These are phyloP conservation scores for Cyberlindnera meyerae DNA, from an alignment of 805 yeast genomes.

Conservation along the genomic window DNA sequence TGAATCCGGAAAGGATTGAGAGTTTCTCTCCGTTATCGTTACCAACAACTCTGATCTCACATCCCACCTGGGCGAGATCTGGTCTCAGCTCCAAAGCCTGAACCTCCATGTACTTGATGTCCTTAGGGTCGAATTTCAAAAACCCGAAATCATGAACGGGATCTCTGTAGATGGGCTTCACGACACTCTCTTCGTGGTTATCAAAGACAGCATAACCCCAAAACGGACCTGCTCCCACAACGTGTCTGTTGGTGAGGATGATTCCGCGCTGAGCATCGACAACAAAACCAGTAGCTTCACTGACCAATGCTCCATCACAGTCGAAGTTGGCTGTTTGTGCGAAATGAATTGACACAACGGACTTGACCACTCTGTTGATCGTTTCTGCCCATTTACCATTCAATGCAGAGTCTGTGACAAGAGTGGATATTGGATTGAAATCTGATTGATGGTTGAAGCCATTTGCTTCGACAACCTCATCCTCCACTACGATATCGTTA, in stretches of 20 bases:
- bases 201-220: constrained; percentile 89
- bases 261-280: constrained; percentile 81
- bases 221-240: constrained; percentile 94
- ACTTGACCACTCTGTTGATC: constrained; percentile 72
- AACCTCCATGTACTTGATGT: constrained; percentile 69
- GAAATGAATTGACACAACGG: constrained; percentile 87
- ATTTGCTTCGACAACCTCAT: neutral
- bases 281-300: constrained; percentile 94
- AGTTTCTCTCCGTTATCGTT: constrained; percentile 95
- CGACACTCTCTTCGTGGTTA: constrained; percentile 90
- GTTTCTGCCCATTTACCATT: constrained; percentile 68
- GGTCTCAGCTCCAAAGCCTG: constrained; percentile 67
- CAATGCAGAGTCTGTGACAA: constrained; percentile 2
- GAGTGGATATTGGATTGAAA: neutral
- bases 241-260: constrained; percentile 88
- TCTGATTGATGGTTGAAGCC: neutral
- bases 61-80: constrained; percentile 82
- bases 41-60: constrained; percentile 92
- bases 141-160: constrained; percentile 96
- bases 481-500: neutral
- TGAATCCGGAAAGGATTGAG: constrained; percentile 81
- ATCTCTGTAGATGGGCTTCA: constrained; percentile 81
- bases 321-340: constrained; percentile 84
- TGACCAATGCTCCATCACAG: constrained; percentile 71
- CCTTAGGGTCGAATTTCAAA: constrained; percentile 66